Conservation (phyloP, 176 grass and related monocot species). For the Avena eriantha region DNA sequence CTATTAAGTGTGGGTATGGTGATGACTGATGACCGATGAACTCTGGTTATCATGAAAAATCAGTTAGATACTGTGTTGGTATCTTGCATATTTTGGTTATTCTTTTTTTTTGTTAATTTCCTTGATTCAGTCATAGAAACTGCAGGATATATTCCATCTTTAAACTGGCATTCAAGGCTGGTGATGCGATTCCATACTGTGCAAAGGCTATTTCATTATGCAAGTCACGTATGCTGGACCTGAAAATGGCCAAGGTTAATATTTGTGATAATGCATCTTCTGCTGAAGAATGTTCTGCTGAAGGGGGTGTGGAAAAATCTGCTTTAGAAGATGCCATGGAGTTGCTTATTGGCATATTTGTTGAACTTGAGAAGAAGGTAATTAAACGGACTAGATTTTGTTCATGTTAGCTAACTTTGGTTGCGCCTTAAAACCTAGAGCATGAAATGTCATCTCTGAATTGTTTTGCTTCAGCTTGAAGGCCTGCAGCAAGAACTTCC, state of each 20-base stretch:
- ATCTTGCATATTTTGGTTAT: not conserved
- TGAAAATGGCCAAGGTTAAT: slow-evolving; percentile 30
- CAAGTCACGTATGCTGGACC: not conserved
- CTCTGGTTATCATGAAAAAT: not conserved
- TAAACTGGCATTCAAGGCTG: not conserved
- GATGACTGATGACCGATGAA: no score
- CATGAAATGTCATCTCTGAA: slow-evolving; percentile 29
- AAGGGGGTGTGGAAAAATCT: slow-evolving; percentile 48
- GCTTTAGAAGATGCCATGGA: slow-evolving; percentile 61
- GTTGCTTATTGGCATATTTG: slow-evolving; percentile 57
- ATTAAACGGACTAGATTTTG: not conserved
- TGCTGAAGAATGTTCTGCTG: slow-evolving; percentile 38
- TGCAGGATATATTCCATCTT: not conserved
- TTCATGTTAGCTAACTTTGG: not conserved
- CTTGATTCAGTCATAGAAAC: not conserved
- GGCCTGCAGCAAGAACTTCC: slow-evolving; percentile 66
- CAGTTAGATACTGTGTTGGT: not conserved
- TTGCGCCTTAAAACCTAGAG: not conserved
- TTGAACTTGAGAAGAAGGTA: slow-evolving; percentile 89
- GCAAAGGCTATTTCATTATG: not conserved
- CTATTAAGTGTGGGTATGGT: no score
- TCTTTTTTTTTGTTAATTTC: not conserved
- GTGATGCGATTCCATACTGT: not conserved
- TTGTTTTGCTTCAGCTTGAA: slow-evolving; percentile 65
- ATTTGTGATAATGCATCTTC: slow-evolving; percentile 37